Evolutionary conservation across 371 early-diverging fungal species (phyloP), one percentile per base, ranked within the genome.

Genomic region (Rhizomucor pusillus): DNA sequence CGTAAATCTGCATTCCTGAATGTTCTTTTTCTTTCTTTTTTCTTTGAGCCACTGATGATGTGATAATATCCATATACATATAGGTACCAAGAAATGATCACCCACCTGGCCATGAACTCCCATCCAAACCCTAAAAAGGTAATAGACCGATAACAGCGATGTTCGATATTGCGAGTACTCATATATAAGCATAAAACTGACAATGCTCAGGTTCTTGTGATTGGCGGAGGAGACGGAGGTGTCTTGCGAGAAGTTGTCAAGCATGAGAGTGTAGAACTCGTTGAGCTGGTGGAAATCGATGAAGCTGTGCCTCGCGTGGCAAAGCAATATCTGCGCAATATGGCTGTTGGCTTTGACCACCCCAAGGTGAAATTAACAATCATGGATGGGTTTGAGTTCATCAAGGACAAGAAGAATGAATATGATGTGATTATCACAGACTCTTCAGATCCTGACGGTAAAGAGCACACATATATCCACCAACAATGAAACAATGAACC

Each of bases 161-260:
- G n/a, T n/a, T n/a, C n/a, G n/a, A n/a, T n/a, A n/a, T n/a, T n/a
- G n/a, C n/a, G n/a, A n/a, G n/a, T n/a, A n/a, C n/a, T n/a, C n/a
- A n/a, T n/a, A n/a, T n/a, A n/a, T n/a, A n/a, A n/a, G n/a, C n/a
- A n/a, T n/a, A n/a, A n/a, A n/a, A n/a, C n/a, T n/a, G n/a, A n/a
- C n/a, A n/a, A n/a, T 40, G 5, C 37, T 45, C 43, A 88, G 91
- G 95, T 97, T 37, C 84, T 98, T 55, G 97, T 98, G 47, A 94
- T 98, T 73, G 98, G 98, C 63, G 98, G 98, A 63, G 98, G 98
- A 58, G 98, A 98, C 67, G 98, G 97, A 69, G 98, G 98, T 65
- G 95, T 98, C 34, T 82, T 98, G 43, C 92, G 98, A 59, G 98
- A 98, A 71, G 84, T 94, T 46, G 91, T 96, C 77, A 96, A 96